phyloP scores from a whole-genome alignment of 176 grass and related monocot species.

The barley (Hordeum vulgare) region MorexV3_pseudomolecules_assembly NC_058524.1:167591692-167592191 shows the following conservation, averaged over 20 bases:
- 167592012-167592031: slow-evolving; percentile 57
- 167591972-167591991: slow-evolving; percentile 61
- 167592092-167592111: not conserved
- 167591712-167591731: slow-evolving; percentile 67
- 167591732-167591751: slow-evolving; percentile 45
- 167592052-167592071: not conserved
- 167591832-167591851: slow-evolving; percentile 56
- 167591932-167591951: slow-evolving; percentile 42
- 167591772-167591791: slow-evolving; percentile 40
- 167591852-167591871: slow-evolving; percentile 41
- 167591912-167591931: not conserved
- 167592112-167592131: slow-evolving; percentile 33
- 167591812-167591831: slow-evolving; percentile 70
- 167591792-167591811: slow-evolving; percentile 58
- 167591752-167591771: slow-evolving; percentile 33
- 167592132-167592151: slow-evolving; percentile 44
- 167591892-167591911: not conserved
- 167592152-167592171: slow-evolving; percentile 59
- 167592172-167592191: slow-evolving; percentile 36
- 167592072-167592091: not conserved
- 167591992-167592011: slow-evolving; percentile 49
- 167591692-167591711: slow-evolving; percentile 50
- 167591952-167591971: slow-evolving; percentile 47
- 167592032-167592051: slow-evolving; percentile 35
- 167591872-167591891: not conserved